phyloP scores from a whole-genome alignment of 805 yeast species.

The Komagataella mondaviorum region DNA sequence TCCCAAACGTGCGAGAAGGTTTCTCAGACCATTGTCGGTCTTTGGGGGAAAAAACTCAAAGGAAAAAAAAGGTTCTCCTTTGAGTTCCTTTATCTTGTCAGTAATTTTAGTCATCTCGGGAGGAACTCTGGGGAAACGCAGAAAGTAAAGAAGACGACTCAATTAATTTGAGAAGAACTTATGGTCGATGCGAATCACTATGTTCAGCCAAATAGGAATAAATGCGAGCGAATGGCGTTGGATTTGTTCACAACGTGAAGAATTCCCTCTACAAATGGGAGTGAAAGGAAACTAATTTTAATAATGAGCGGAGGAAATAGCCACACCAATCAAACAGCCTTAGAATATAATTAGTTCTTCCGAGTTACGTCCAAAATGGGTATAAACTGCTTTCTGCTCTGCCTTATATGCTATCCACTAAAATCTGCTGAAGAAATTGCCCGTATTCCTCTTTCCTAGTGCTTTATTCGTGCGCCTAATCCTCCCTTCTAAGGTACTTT shows the following conservation, averaged over 20 bases:
- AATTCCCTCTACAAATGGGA: not conserved
- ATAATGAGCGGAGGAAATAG: not conserved
- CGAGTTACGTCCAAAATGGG: too few species aligned
- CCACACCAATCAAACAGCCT: not conserved
- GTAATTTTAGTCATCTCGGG: constrained; percentile 19
- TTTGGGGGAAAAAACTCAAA: constrained; percentile 97
- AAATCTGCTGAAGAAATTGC: too few species aligned
- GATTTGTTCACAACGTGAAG: not conserved
- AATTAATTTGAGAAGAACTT: not conserved
- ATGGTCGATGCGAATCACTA: not conserved
- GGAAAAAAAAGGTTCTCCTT: constrained; percentile 50
- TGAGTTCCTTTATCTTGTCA: constrained; percentile 36
- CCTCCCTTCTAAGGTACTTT: too few species aligned
- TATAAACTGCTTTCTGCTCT: too few species aligned
- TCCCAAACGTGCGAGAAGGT: constrained; percentile 72
- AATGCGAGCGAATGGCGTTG: not conserved
- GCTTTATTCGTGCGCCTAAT: too few species aligned
- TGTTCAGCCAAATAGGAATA: not conserved
- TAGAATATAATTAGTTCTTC: too few species aligned
- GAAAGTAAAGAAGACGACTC: not conserved
- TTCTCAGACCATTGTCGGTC: constrained; percentile 77
- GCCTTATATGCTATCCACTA: too few species aligned
- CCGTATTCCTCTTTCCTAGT: too few species aligned
- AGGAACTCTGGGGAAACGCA: not conserved
- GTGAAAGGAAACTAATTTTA: not conserved